Percentiles rank a stretch among this genome's conserved stretches.
Evolutionary conservation across 176 grass and related monocot genomes (phyloP).

Genomic region (bread wheat (Triticum aestivum)): IWGSC_CS_RefSeq_v2.1 NC_057801.1:177871252-177871751

Average conservation of each 20-base stretch:
- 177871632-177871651: not conserved
- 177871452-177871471: not conserved
- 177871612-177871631: not conserved
- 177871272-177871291: no score
- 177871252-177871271: no score
- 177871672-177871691: constrained; percentile 15
- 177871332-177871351: no score
- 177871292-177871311: no score
- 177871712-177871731: constrained; percentile 6
- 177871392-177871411: no score
- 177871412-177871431: no score
- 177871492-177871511: not conserved
- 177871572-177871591: not conserved
- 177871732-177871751: constrained; percentile 3
- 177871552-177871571: constrained; percentile 6
- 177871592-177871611: not conserved
- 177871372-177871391: no score
- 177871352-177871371: no score
- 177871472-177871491: not conserved
- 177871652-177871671: not conserved
- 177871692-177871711: not conserved
- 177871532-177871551: constrained; percentile 25
- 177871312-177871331: no score
- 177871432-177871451: not conserved
- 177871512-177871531: not conserved